Base-by-base conservation (phyloP, 2,329 filamentous ascomycete genomes). In the Ascosphaera aggregata region DNA sequence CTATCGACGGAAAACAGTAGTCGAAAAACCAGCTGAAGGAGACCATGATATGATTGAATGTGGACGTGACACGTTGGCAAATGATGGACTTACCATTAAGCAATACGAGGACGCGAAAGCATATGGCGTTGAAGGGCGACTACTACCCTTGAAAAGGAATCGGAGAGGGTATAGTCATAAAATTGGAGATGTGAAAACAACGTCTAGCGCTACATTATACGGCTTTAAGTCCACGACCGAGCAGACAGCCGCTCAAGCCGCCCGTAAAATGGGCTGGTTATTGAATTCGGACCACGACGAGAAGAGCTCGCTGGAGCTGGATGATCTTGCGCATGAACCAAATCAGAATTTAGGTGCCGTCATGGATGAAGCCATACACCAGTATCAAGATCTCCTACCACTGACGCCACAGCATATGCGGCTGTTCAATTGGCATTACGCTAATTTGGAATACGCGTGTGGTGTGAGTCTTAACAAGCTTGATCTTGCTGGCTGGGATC, bases 391-490 rank as follows among this genome's bases (percentile, higher is more conserved):
- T 22, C 69, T 98, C 37, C 67, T 95, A 19, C 76, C 92, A 42
- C 61, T 98, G 39, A 80, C 74, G 11, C 71, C 85, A 1, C 80
- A 82, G 51, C 89, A 98, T 50, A 76, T 92, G 56, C 73, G 89
- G 36, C 64, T 98, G 13, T 68, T 95, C 50, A 98, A 94, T 51
- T 98, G 89, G 89, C 91, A 98, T 56, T 79, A 94, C 54, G 91
- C 91, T 46, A 98, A 98, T 52, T 67, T 98, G 11, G 89, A 98
- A 56, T 98, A 98, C 53, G 91, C 86, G 44, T 98, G 95, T 54
- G 89, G 89, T 2, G 80, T 76, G 2, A 91, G 84, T 46, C 73
- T 93, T 40, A 76, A 79, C 46, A 77, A 79, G 44, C 69, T 98
- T 15, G 95, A 86, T 54, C 69, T 98, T 11, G 73, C 76, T 5